Conservation (phyloP, 2,329 filamentous ascomycete genomes). For the Aureobasidium mangrovei region DNA sequence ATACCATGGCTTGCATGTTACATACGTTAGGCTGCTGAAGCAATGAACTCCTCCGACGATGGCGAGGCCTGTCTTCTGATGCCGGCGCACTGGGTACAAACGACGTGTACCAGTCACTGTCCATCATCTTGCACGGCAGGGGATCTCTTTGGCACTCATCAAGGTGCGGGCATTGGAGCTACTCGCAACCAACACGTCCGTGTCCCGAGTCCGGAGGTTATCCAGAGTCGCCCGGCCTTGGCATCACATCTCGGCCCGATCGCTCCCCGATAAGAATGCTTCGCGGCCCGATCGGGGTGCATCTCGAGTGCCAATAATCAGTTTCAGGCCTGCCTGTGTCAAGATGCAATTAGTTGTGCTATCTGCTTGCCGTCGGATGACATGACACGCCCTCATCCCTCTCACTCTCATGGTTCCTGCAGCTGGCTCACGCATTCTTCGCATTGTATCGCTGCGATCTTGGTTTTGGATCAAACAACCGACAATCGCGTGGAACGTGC, state of each 20-base stretch:
- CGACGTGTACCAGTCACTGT: slow-evolving; percentile 72
- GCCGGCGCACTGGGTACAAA: slow-evolving; percentile 54
- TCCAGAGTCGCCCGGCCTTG: too few species aligned
- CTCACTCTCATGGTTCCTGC: too few species aligned
- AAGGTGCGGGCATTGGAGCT: not conserved
- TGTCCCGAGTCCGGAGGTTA: too few species aligned
- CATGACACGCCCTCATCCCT: too few species aligned
- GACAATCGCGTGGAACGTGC: slow-evolving; percentile 8
- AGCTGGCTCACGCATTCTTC: too few species aligned
- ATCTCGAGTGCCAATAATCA: too few species aligned
- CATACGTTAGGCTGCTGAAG: slow-evolving; percentile 47
- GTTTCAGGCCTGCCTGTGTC: too few species aligned
- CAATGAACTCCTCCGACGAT: slow-evolving; percentile 60
- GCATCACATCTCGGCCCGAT: not conserved
- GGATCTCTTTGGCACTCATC: not conserved
- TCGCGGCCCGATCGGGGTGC: not conserved
- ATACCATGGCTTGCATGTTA: slow-evolving; percentile 25
- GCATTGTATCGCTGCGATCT: too few species aligned
- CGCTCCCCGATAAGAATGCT: not conserved
- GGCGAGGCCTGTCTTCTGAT: slow-evolving; percentile 42
- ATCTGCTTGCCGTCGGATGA: too few species aligned
- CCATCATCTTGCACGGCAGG: slow-evolving; percentile 29
- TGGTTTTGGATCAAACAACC: not conserved
- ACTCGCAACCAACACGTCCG: too few species aligned
- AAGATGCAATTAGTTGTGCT: too few species aligned